phyloP scores from a whole-genome alignment of 2,329 filamentous ascomycete genomes.

The Tolypocladium sp. region DNA sequence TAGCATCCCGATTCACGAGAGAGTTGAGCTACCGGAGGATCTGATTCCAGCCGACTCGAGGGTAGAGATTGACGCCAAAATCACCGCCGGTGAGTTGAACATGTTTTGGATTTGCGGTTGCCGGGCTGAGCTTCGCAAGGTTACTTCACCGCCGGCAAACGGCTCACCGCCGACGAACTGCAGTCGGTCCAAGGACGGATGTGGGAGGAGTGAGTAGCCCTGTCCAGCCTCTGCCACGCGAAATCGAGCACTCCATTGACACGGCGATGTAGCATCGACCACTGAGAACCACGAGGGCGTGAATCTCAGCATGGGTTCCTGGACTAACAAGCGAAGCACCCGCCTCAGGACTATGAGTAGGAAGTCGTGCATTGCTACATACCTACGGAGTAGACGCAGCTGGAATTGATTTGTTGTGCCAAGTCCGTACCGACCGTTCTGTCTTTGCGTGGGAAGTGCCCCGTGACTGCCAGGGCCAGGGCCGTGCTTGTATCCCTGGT shows the following conservation, averaged over 20 bases:
- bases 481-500: background rate
- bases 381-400: background rate
- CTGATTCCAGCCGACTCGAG: slow-evolving; percentile 90
- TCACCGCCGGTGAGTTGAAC: slow-evolving; percentile 67
- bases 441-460: background rate
- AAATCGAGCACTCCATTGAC: background rate
- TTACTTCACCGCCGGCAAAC: slow-evolving; percentile 79
- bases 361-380: background rate
- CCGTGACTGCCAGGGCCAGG: background rate
- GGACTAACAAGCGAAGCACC: background rate
- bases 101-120: background rate
- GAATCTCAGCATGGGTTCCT: background rate
- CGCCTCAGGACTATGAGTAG: background rate
- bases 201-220: slow-evolving; percentile 64
- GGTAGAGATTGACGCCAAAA: slow-evolving; percentile 99
- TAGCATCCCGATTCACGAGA: slow-evolving; percentile 77
- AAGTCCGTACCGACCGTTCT: background rate
- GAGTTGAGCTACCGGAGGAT: slow-evolving; percentile 85
- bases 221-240: background rate
- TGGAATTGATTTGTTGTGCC: background rate
- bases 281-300: slow-evolving; percentile 16
- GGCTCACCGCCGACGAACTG: slow-evolving; percentile 81
- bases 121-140: slow-evolving; percentile 27
- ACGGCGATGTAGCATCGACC: slow-evolving; percentile 33
- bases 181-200: slow-evolving; percentile 78